These are phyloP conservation scores for Kwoniella sp. DNA, from an alignment of 768 basidiomycete genomes.

Conservation along the genomic window DNA sequence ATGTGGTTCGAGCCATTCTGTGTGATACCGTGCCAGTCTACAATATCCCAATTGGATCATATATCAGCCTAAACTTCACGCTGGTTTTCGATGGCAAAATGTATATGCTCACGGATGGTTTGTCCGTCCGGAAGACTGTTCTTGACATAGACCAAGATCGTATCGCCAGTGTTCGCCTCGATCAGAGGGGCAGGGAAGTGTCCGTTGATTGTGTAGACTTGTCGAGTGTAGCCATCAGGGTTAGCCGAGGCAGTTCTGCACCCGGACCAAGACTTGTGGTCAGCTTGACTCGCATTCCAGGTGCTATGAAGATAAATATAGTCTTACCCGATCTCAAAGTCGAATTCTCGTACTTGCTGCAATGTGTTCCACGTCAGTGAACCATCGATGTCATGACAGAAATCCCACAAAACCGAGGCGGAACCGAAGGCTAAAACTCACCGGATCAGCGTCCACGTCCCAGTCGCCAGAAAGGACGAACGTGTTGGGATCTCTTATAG, in stretches of 20 bases:
- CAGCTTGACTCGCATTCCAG: constrained; percentile 5
- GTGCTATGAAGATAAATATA: not conserved
- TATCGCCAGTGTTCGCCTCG: constrained; percentile 47
- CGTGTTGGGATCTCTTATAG: constrained; percentile 9
- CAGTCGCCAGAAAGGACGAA: constrained; percentile 26
- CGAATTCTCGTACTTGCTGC: constrained; percentile 29
- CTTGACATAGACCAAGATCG: constrained; percentile 33
- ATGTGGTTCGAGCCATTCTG: constrained; percentile 40
- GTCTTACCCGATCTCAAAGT: constrained; percentile 28
- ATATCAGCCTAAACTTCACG: no score
- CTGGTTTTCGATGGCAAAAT: no score
- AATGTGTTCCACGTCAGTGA: not conserved
- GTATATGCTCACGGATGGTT: constrained; percentile 29
- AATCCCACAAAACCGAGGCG: no score
- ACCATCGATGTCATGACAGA: not conserved
- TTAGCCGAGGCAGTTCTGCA: constrained; percentile 18
- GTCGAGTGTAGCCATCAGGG: constrained; percentile 36
- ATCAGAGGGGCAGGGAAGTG: constrained; percentile 40
- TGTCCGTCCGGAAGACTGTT: constrained; percentile 35
- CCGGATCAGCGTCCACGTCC: constrained; percentile 17
- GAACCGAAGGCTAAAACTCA: no score
- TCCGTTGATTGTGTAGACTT: constrained; percentile 32
- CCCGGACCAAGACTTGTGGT: not conserved
- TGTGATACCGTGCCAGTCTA: constrained; percentile 43
- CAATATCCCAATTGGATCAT: no score